Conservation (phyloP, 1,139 yeast species). For the Yamadazyma conglobata region DNA sequence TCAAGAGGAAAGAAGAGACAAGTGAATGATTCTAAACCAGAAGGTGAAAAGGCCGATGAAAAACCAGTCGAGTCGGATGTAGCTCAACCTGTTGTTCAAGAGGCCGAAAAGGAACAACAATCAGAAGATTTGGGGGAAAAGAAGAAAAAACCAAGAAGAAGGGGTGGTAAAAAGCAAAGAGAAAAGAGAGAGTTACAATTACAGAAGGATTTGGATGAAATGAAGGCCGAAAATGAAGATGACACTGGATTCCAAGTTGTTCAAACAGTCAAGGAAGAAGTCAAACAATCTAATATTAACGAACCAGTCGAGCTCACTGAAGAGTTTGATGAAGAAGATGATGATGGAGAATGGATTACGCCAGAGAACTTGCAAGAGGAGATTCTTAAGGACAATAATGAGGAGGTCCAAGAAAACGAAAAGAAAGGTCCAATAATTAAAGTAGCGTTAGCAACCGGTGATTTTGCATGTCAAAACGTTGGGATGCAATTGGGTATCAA, state of each 20-base stretch:
- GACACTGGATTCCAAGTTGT: background rate
- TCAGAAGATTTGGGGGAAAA: constrained; percentile 5
- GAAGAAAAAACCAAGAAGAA: constrained; percentile 48
- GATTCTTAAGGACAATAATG: constrained; percentile 60
- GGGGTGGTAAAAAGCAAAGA: constrained; percentile 64
- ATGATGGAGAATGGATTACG: constrained; percentile 95
- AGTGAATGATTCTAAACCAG: background rate
- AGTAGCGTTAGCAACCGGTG: constrained; percentile 90
- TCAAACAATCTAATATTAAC: background rate
- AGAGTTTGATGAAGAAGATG: constrained; percentile 57
- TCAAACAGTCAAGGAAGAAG: constrained; percentile 5
- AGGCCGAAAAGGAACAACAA: constrained; percentile 17
- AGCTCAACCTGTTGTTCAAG: constrained; percentile 25
- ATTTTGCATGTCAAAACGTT: constrained; percentile 96
- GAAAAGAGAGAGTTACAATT: constrained; percentile 48
- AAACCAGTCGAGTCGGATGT: constrained; percentile 12
- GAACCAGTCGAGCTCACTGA: constrained; percentile 23
- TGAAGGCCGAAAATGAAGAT: constrained; percentile 7
- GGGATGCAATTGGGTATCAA: constrained; percentile 87
- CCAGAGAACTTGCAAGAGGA: constrained; percentile 76
- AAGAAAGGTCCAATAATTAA: constrained; percentile 37
- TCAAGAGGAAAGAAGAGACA: constrained; percentile 10
- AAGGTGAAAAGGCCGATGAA: constrained; percentile 6
- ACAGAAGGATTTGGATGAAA: constrained; percentile 21
- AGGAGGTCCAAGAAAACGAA: constrained; percentile 30